phyloP scores from a whole-genome alignment of 345 rosid species.

The Fremontodendron californicum region DNA sequence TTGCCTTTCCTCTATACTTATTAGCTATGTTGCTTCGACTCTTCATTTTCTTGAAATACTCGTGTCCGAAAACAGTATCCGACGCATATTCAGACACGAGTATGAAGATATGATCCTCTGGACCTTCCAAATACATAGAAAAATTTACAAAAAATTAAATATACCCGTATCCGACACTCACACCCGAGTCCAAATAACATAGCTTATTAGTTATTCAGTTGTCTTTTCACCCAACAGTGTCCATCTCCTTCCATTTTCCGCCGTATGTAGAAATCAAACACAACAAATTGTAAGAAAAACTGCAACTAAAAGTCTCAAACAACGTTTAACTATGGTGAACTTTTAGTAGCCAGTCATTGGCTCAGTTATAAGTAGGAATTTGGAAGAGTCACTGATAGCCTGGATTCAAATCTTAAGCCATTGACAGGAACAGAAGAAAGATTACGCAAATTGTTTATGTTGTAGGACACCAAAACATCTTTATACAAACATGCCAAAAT shows the following conservation, averaged over 20 bases:
- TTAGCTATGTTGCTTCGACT: too few species aligned
- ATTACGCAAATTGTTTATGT: neutral
- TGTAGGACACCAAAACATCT: slow-evolving; percentile 18
- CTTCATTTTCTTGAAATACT: too few species aligned
- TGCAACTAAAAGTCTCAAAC: neutral
- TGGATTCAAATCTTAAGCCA: neutral
- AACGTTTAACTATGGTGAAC: neutral
- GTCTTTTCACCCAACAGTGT: too few species aligned
- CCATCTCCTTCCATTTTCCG: neutral
- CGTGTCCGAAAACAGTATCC: too few species aligned
- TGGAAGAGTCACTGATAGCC: neutral
- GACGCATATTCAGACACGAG: too few species aligned
- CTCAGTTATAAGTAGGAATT: neutral
- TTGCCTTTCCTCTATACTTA: neutral
- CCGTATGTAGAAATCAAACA: neutral
- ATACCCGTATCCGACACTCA: too few species aligned
- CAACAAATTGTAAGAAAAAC: neutral
- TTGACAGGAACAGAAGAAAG: neutral
- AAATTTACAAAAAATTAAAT: too few species aligned
- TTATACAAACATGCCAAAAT: slow-evolving; percentile 26
- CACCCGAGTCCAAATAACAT: too few species aligned
- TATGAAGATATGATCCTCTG: too few species aligned
- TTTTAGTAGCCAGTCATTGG: neutral
- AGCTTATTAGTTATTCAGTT: too few species aligned
- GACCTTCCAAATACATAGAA: too few species aligned